Conservation (phyloP, 139 green algal species). For the Desmodesmus armatus region DNA sequence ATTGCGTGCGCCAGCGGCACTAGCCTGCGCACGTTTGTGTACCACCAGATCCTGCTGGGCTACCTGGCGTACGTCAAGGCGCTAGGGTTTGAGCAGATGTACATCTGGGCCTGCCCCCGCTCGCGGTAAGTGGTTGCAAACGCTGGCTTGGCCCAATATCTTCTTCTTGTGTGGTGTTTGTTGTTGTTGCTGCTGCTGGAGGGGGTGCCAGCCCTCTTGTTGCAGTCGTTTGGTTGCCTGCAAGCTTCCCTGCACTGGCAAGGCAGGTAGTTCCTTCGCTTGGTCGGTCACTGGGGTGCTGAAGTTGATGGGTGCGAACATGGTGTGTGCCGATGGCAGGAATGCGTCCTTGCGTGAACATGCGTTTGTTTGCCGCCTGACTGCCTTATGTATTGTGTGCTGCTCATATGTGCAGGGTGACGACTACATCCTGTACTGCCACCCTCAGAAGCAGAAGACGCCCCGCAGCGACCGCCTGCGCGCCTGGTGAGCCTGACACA, state of each 20-base stretch:
- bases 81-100: constrained; percentile 93
- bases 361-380: background rate
- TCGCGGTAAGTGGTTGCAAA: constrained; percentile 68
- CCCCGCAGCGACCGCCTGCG: constrained; percentile 88
- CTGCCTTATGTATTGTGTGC: background rate
- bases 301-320: too few relatives aligned
- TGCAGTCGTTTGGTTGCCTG: background rate
- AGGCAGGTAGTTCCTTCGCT: too few relatives aligned
- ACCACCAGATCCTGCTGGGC: constrained; percentile 96
- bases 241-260: background rate
- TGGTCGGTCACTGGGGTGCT: too few relatives aligned
- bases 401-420: constrained; percentile 93
- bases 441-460: constrained; percentile 95
- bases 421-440: constrained; percentile 99
- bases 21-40: constrained; percentile 95
- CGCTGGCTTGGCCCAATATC: background rate
- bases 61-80: constrained; percentile 92
- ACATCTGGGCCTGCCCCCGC: constrained; percentile 99
- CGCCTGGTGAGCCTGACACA: too few relatives aligned
- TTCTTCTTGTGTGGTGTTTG: background rate
- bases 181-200: background rate
- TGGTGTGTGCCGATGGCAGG: too few relatives aligned
- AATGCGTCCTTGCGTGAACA: too few relatives aligned
- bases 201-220: background rate
- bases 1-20: constrained; percentile 45